Conservation (phyloP, 2,329 filamentous ascomycete genomes). For the Sclerotinia minor region DNA sequence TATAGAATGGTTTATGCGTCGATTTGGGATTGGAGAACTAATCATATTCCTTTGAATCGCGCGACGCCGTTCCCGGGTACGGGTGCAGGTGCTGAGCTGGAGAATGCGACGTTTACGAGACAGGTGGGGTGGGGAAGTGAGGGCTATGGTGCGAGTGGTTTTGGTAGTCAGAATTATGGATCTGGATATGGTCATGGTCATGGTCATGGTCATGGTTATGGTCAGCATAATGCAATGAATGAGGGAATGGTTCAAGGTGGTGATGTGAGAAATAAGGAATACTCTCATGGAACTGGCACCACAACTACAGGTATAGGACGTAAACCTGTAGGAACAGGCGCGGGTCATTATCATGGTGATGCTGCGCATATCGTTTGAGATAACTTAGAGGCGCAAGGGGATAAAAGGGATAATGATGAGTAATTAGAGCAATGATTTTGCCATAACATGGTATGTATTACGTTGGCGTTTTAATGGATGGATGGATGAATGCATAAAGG, state of each 20-base stretch:
- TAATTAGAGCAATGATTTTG: neutral
- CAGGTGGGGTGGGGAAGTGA: constrained; percentile 59
- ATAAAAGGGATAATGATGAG: neutral
- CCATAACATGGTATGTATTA: neutral
- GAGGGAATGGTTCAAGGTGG: constrained; percentile 5
- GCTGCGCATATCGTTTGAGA: constrained; percentile 16
- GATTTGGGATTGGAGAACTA: constrained; percentile 68
- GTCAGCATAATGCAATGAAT: constrained; percentile 1
- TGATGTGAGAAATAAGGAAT: constrained; percentile 4
- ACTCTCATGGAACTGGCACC: neutral
- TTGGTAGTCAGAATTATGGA: constrained; percentile 6
- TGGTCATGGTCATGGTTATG: neutral
- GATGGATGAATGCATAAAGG: neutral
- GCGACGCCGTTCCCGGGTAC: constrained; percentile 51
- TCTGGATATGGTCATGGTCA: too few relatives aligned
- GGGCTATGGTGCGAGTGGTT: constrained; percentile 4
- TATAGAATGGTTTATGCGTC: constrained; percentile 69
- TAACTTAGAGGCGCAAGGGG: too few relatives aligned
- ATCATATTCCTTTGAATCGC: constrained; percentile 65
- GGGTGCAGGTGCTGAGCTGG: constrained; percentile 48
- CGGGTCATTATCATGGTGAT: neutral
- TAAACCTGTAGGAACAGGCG: constrained; percentile 9
- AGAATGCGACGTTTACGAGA: constrained; percentile 57
- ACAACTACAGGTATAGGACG: constrained; percentile 9
- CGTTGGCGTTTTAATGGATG: constrained; percentile 8